A percentile compares a stretch with the other conserved stretches of the same genome.
These are phyloP conservation scores for Ophiostoma pallidulum DNA, from an alignment of 2,329 filamentous ascomycete species.

Conservation along the genomic window DNA sequence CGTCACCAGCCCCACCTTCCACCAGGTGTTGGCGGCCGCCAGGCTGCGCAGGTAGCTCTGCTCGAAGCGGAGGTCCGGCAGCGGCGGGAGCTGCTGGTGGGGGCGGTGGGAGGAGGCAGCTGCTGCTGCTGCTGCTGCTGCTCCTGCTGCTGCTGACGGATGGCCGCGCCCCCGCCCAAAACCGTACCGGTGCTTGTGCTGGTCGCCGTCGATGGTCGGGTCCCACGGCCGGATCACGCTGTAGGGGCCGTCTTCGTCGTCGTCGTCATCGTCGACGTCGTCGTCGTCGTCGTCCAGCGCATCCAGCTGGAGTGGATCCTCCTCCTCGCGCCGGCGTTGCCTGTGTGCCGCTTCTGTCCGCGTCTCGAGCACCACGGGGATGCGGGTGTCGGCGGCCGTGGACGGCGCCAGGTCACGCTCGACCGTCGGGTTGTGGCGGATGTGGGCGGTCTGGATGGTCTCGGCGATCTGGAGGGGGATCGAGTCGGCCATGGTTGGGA, in stretches of 20 bases:
- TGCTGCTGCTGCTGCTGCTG: too few relatives aligned
- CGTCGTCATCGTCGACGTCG: constrained; percentile 32
- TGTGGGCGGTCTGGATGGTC: constrained; percentile 69
- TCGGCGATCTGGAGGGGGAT: constrained; percentile 61
- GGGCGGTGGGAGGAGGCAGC: constrained; percentile 18
- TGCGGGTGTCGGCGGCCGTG: constrained; percentile 59
- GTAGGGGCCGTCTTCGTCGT: constrained; percentile 48
- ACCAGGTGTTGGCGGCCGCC: constrained; percentile 66
- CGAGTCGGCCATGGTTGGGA: constrained; percentile 41
- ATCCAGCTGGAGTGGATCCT: constrained; percentile 43
- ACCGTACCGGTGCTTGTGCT: neutral
- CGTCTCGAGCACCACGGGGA: constrained; percentile 40
- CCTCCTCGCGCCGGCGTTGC: constrained; percentile 25
- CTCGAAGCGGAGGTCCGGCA: constrained; percentile 91
- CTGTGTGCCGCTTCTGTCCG: constrained; percentile 17
- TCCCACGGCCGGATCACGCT: constrained; percentile 49
- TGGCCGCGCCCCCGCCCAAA: neutral
- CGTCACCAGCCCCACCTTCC: constrained; percentile 75
- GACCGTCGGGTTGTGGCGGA: constrained; percentile 63
- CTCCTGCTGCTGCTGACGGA: too few relatives aligned
- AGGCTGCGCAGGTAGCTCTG: constrained; percentile 96
- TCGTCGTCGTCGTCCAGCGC: constrained; percentile 23
- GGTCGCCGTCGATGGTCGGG: constrained; percentile 25
- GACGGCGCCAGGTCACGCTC: constrained; percentile 71
- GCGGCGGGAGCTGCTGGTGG: constrained; percentile 43